Conservation (phyloP, 306 rosid genomes). For the Glycyrrhiza uralensis region DNA sequence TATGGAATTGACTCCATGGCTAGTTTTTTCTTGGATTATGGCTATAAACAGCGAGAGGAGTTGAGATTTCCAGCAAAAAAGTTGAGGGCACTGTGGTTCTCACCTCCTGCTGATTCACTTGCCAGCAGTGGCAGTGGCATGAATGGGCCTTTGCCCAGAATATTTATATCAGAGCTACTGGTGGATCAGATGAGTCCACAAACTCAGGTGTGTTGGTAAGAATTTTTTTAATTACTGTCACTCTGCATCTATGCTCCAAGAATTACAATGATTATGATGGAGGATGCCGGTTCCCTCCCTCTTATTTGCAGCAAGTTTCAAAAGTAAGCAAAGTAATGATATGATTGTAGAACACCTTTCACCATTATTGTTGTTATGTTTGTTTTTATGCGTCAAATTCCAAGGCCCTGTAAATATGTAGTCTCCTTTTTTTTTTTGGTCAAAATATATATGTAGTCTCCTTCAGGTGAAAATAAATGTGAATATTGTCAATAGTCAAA, state of each 20-base stretch:
- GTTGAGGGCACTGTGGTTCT: constrained; percentile 87
- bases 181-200: constrained; percentile 82
- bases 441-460: too few species aligned
- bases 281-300: neutral
- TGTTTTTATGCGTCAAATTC: too few species aligned
- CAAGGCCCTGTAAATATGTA: too few species aligned
- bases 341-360: neutral
- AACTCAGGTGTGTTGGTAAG: constrained; percentile 60
- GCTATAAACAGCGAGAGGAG: constrained; percentile 66
- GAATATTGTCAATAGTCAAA: too few species aligned
- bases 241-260: neutral
- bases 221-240: neutral
- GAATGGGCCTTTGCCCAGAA: constrained; percentile 80
- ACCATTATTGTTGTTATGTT: neutral
- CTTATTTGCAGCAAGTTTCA: neutral
- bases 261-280: neutral
- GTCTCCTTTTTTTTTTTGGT: too few species aligned
- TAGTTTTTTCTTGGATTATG: constrained; percentile 71
- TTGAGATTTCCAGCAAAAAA: constrained; percentile 81
- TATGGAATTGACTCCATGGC: constrained; percentile 90
- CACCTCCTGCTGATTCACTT: constrained; percentile 62
- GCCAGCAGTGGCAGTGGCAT: constrained; percentile 45
- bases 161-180: constrained; percentile 87
- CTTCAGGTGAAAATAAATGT: too few species aligned
- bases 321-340: neutral